phyloP scores from a whole-genome alignment of 1,284 basidiomycete genomes.

The Boletus sp. region DNA sequence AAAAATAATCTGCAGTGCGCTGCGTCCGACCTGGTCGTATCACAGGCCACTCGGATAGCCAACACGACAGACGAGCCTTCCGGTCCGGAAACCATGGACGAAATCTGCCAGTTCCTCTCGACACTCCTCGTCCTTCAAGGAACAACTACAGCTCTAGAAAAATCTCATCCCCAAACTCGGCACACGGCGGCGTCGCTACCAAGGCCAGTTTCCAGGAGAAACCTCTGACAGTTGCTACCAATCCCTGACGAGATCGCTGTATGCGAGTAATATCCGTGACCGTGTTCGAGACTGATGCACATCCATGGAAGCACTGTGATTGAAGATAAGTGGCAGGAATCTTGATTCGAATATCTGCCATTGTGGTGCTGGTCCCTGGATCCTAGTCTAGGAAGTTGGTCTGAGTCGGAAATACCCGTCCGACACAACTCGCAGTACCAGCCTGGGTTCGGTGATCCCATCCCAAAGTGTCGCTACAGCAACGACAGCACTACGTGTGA shows the following conservation, averaged over 20 bases:
- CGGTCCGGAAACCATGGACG: constrained; percentile 26
- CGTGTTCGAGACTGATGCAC: background rate
- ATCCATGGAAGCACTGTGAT: too few species aligned
- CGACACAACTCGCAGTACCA: too few species aligned
- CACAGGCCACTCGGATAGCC: constrained; percentile 37
- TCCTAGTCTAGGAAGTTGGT: too few species aligned
- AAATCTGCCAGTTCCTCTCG: constrained; percentile 39
- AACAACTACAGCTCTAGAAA: constrained; percentile 25
- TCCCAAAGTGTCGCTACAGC: too few species aligned
- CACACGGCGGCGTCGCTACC: constrained; percentile 30
- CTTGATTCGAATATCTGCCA: too few species aligned
- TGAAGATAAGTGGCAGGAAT: too few species aligned
- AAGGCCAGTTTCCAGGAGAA: constrained; percentile 22
- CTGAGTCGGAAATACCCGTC: too few species aligned
- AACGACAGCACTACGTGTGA: too few species aligned
- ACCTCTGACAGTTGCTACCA: constrained; percentile 33
- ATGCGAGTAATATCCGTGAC: background rate
- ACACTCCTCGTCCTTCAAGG: constrained; percentile 40
- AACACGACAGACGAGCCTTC: constrained; percentile 15
- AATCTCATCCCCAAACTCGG: constrained; percentile 32
- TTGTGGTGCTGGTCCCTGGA: too few species aligned
- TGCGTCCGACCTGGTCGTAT: constrained; percentile 32
- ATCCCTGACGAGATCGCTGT: constrained; percentile 31
- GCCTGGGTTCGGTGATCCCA: too few species aligned
- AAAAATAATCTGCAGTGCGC: constrained; percentile 26